Evolutionary conservation across 306 rosid genomes (phyloP).

Genomic region (Inga leiocalycina): DNA sequence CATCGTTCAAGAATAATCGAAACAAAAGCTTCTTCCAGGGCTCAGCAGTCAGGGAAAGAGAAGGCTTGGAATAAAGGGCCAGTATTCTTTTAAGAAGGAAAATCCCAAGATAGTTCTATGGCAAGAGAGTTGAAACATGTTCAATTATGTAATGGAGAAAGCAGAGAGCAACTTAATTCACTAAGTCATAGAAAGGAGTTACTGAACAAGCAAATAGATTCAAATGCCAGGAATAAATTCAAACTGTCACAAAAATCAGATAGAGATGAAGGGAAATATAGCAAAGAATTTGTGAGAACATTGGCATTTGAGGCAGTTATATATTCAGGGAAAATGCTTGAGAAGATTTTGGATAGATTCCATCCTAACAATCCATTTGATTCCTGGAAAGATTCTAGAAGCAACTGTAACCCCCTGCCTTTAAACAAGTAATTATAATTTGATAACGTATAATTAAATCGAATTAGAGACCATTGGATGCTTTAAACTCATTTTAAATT

Average conservation of each 20-base stretch:
- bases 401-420: neutral
- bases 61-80: constrained; percentile 22
- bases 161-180: constrained; percentile 12
- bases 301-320: constrained; percentile 33
- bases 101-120: neutral
- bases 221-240: constrained; percentile 29
- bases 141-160: constrained; percentile 20
- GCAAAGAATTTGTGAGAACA: constrained; percentile 28
- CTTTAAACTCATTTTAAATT: too few relatives aligned
- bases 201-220: constrained; percentile 27
- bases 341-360: constrained; percentile 31
- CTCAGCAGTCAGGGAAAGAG: constrained; percentile 27
- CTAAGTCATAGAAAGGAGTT: constrained; percentile 34
- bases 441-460: too few relatives aligned
- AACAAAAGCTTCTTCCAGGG: constrained; percentile 33
- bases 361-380: constrained; percentile 5
- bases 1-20: constrained; percentile 32
- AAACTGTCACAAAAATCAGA: constrained; percentile 29
- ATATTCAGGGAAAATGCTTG: constrained; percentile 33
- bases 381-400: constrained; percentile 27
- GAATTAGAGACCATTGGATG: too few relatives aligned
- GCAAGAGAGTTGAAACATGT: constrained; percentile 30
- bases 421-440: too few relatives aligned
- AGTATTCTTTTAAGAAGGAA: neutral
- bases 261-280: constrained; percentile 40